These are phyloP conservation scores for Cadophora sp. DNA, from an alignment of 2,329 filamentous ascomycete genomes.

Conservation along the genomic window DNA sequence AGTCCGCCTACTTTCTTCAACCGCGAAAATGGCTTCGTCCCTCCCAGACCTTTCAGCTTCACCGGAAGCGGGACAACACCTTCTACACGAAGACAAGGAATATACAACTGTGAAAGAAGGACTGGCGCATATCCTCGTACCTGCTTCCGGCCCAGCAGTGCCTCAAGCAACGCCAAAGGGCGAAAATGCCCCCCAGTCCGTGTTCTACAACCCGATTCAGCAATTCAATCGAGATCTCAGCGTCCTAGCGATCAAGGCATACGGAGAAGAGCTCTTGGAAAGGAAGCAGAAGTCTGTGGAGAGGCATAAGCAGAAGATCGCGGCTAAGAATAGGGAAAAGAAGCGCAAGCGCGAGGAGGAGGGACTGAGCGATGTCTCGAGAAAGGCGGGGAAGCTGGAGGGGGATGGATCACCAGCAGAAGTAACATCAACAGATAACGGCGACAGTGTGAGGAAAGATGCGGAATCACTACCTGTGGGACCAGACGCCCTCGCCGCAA, in stretches of 20 bases:
- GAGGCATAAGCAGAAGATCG: constrained; percentile 44
- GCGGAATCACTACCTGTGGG: background rate
- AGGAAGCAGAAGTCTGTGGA: constrained; percentile 51
- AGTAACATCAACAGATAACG: background rate
- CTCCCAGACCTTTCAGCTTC: constrained; percentile 39
- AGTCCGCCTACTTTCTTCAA: constrained; percentile 11
- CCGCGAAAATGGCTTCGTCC: constrained; percentile 17
- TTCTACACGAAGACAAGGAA: constrained; percentile 55
- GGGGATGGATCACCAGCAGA: constrained; percentile 26
- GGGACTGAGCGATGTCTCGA: constrained; percentile 41
- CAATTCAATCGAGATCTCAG: constrained; percentile 98
- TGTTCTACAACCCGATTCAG: constrained; percentile 99
- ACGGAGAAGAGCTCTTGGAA: constrained; percentile 72
- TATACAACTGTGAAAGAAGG: constrained; percentile 72
- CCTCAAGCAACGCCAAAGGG: constrained; percentile 54
- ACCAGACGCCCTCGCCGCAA: background rate
- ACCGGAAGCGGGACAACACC: constrained; percentile 43
- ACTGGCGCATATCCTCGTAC: constrained; percentile 70
- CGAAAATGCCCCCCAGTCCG: constrained; percentile 71
- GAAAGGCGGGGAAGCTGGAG: constrained; percentile 47
- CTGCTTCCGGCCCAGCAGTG: constrained; percentile 56
- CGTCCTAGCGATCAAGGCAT: constrained; percentile 88
- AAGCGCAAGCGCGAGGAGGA: constrained; percentile 54
- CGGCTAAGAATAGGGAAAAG: constrained; percentile 51
- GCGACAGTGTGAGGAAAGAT: constrained; percentile 6